phyloP scores from a whole-genome alignment of 371 early-diverging fungal species.

The Mucor saturninus region DNA sequence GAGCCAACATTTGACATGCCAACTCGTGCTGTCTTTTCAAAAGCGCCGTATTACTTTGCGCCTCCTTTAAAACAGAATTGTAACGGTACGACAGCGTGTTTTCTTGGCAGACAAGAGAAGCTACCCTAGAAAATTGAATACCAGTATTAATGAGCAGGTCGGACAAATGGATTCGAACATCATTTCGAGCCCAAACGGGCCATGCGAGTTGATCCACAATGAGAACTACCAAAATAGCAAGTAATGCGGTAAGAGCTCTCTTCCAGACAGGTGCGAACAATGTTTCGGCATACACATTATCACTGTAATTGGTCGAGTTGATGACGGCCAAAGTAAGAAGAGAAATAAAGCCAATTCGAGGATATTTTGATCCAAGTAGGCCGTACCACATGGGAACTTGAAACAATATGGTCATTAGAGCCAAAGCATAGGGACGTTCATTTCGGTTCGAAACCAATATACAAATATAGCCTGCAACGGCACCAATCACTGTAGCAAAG shows the following conservation, averaged over 20 bases:
- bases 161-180: constrained; percentile 30
- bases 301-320: constrained; percentile 30
- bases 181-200: constrained; percentile 49
- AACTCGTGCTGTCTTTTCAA: constrained; percentile 26
- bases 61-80: constrained; percentile 23
- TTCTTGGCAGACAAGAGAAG: constrained; percentile 43
- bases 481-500: constrained; percentile 46
- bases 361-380: constrained; percentile 31
- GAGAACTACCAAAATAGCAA: constrained; percentile 46
- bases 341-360: constrained; percentile 50
- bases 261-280: constrained; percentile 43
- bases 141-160: constrained; percentile 44
- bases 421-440: constrained; percentile 37
- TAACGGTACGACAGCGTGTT: constrained; percentile 33
- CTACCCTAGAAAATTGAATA: constrained; percentile 48
- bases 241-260: constrained; percentile 38
- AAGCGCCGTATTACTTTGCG: constrained; percentile 2
- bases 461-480: constrained; percentile 40
- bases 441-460: constrained; percentile 34
- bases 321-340: constrained; percentile 49
- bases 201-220: constrained; percentile 38
- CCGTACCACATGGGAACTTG: constrained; percentile 48
- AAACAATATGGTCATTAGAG: constrained; percentile 34
- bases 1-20: constrained; percentile 27
- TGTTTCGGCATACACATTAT: constrained; percentile 25